Evolutionary conservation across 2,329 filamentous ascomycete species (phyloP).

Genomic region (Pseudogymnoascus sp.): DNA sequence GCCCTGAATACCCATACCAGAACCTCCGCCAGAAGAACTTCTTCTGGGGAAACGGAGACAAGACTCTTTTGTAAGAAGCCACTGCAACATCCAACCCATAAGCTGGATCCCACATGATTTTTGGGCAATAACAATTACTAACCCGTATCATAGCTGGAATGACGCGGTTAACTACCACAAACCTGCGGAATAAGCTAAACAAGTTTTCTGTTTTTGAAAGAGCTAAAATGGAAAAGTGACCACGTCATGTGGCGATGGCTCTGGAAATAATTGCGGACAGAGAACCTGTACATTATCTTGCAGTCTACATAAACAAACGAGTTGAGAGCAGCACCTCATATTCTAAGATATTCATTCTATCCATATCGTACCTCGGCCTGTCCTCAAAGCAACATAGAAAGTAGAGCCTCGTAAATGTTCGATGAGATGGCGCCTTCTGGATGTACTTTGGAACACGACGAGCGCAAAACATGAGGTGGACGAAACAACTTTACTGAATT

Average conservation of each 20-base stretch:
- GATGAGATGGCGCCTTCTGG: neutral
- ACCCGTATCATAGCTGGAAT: constrained; percentile 65
- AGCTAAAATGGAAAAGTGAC: constrained; percentile 8
- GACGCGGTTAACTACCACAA: constrained; percentile 93
- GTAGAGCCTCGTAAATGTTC: neutral
- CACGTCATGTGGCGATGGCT: neutral
- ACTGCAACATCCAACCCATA: neutral
- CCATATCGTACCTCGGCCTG: neutral
- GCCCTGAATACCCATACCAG: constrained; percentile 89
- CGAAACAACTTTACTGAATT: neutral
- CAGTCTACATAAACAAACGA: constrained; percentile 3
- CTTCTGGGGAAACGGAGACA: constrained; percentile 91
- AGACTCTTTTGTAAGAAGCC: constrained; percentile 60
- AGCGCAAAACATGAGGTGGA: neutral
- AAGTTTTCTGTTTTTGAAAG: neutral
- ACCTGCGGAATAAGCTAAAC: constrained; percentile 50
- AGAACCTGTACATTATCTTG: constrained; percentile 10
- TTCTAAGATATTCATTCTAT: neutral
- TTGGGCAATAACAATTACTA: neutral
- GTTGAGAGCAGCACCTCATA: neutral
- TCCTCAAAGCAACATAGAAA: neutral
- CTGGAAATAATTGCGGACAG: constrained; percentile 6
- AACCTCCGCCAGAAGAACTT: constrained; percentile 97
- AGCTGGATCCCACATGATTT: neutral
- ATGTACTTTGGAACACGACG: neutral